phyloP scores from a whole-genome alignment of 768 basidiomycete genomes.

The Rhodotorula babjevae region DNA sequence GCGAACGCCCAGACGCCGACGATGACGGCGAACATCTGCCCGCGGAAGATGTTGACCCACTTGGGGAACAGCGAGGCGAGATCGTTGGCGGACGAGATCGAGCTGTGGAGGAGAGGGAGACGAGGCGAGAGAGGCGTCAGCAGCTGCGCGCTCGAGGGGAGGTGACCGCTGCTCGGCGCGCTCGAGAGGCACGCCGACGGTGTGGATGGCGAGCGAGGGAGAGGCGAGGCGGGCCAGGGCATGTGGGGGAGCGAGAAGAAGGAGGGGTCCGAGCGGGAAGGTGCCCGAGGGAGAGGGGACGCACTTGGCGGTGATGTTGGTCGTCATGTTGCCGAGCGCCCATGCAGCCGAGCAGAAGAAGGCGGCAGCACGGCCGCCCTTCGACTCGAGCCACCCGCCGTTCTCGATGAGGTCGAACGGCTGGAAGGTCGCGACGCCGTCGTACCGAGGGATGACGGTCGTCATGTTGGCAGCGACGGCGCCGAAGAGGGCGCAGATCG shows the following conservation, averaged over 20 bases:
- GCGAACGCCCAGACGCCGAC: slow-evolving; percentile 53
- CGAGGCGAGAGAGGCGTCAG: too few species aligned
- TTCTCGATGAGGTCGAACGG: slow-evolving; percentile 36
- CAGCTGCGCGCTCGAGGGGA: too few species aligned
- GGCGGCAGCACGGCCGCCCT: slow-evolving; percentile 24
- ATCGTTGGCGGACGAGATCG: slow-evolving; percentile 37
- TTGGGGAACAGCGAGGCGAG: slow-evolving; percentile 39
- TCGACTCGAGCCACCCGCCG: slow-evolving; percentile 20
- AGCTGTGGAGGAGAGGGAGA: slow-evolving; percentile 10
- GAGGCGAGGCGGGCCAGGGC: neutral
- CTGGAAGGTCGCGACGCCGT: slow-evolving; percentile 20
- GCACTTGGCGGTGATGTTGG: slow-evolving; percentile 2
- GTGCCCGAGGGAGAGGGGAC: neutral
- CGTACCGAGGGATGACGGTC: slow-evolving; percentile 33
- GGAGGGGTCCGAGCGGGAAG: too few species aligned
- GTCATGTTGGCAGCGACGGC: slow-evolving; percentile 35
- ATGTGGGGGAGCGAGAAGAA: too few species aligned
- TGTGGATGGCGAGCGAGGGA: too few species aligned
- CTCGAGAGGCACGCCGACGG: too few species aligned
- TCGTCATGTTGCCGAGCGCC: slow-evolving; percentile 30
- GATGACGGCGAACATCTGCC: slow-evolving; percentile 61
- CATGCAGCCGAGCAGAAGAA: slow-evolving; percentile 29
- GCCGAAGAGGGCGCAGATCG: slow-evolving; percentile 36
- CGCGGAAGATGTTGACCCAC: slow-evolving; percentile 43
- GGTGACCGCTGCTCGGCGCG: too few species aligned